These are phyloP conservation scores for Talaromyces sp. DNA, from an alignment of 2,329 filamentous ascomycete species.

Conservation along the genomic window DNA sequence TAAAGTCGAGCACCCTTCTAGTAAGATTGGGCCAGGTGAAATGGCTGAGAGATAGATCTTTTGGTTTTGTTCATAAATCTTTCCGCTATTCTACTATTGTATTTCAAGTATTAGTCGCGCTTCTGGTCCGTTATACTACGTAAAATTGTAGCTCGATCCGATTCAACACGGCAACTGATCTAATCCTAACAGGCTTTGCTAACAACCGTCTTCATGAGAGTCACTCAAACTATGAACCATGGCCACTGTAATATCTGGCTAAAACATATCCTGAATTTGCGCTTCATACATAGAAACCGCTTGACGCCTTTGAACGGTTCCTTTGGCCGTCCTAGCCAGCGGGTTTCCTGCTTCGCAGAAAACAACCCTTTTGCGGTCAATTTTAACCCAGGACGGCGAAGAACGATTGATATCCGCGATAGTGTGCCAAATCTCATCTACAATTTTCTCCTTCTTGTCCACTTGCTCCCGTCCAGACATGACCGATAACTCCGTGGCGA, in stretches of 20 bases:
- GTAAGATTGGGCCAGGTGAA: too few species aligned
- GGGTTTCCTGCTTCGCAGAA: conserved; percentile 11
- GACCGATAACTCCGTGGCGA: neutral
- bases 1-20: too few species aligned
- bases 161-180: neutral
- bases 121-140: too few species aligned
- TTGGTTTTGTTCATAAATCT: too few species aligned
- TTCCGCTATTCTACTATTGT: too few species aligned
- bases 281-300: conserved; percentile 4
- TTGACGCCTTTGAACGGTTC: conserved; percentile 3
- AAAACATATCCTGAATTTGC: neutral
- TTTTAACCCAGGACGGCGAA: neutral
- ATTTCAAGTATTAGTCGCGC: too few species aligned
- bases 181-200: neutral
- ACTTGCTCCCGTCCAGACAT: neutral
- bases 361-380: conserved; percentile 6
- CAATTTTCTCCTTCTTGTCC: neutral
- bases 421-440: conserved; percentile 10
- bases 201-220: neutral
- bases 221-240: too few species aligned
- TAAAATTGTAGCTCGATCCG: too few species aligned
- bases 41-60: too few species aligned
- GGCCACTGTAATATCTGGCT: neutral
- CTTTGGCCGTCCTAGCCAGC: conserved; percentile 10
- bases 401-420: neutral